Percentiles rank a stretch among this genome's conserved stretches.
phyloP scores from a whole-genome alignment of 164 flowering plant genomes.

The Vitis cinerea region DNA sequence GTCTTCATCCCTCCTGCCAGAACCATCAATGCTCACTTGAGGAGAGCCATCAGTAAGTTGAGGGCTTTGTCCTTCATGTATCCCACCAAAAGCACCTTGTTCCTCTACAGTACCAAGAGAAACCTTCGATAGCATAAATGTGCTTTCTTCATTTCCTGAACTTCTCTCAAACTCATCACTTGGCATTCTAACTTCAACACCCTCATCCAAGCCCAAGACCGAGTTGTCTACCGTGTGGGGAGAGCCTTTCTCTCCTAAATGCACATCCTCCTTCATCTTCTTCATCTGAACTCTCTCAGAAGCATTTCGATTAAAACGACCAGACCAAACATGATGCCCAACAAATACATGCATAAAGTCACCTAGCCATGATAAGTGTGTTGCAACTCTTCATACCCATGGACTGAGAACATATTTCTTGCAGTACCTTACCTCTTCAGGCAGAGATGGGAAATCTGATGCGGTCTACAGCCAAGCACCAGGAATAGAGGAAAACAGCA shows the following conservation, averaged over 20 bases:
- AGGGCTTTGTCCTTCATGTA: conserved; percentile 24
- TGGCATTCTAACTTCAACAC: conserved; percentile 68
- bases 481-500: too few species aligned
- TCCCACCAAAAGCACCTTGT: conserved; percentile 28
- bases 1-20: conserved; percentile 29
- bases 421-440: too few species aligned
- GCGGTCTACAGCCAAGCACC: too few species aligned
- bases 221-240: conserved; percentile 40
- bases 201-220: conserved; percentile 81
- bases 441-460: too few species aligned
- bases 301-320: too few species aligned
- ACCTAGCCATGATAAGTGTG: too few species aligned
- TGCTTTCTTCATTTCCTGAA: conserved; percentile 36
- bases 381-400: too few species aligned
- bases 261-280: conserved; percentile 75
- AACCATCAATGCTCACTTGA: conserved; percentile 25
- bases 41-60: conserved; percentile 26
- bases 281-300: conserved; percentile 26
- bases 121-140: conserved; percentile 29
- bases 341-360: too few species aligned
- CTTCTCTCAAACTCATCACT: conserved; percentile 59
- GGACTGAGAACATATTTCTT: too few species aligned
- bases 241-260: conserved; percentile 52
- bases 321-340: too few species aligned
- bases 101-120: conserved; percentile 29